Percentiles rank a stretch among this genome's conserved stretches.
These are phyloP conservation scores for Umbelopsis ramanniana DNA, from an alignment of 192 early-diverging fungal species.

Conservation along the genomic window DNA sequence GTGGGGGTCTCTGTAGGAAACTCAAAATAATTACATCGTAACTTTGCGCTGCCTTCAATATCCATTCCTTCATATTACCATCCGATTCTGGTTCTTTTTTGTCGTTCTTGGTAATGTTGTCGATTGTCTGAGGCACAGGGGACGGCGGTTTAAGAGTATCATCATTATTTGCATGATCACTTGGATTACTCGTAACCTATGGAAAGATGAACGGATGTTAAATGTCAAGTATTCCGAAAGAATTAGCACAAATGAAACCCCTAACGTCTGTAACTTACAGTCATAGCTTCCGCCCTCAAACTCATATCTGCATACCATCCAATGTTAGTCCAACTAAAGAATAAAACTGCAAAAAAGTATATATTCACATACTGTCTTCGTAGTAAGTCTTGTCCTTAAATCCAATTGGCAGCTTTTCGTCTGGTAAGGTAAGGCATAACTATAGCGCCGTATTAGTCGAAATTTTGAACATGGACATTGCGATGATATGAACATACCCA, in stretches of 20 bases:
- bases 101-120: background rate
- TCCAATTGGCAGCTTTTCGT: slow-evolving; percentile 49
- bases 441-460: slow-evolving; percentile 36
- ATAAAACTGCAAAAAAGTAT: background rate
- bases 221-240: too few species aligned
- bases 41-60: slow-evolving; percentile 28
- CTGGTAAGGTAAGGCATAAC: slow-evolving; percentile 38
- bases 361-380: slow-evolving; percentile 28
- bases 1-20: background rate
- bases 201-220: too few species aligned
- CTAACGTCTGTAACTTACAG: background rate
- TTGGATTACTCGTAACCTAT: background rate
- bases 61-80: slow-evolving; percentile 28
- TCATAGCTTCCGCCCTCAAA: slow-evolving; percentile 4
- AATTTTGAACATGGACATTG: background rate
- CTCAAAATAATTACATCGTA: slow-evolving; percentile 24
- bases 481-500: slow-evolving; percentile 47
- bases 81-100: background rate
- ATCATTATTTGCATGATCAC: background rate
- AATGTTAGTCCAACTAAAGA: too few species aligned
- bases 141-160: background rate
- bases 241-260: too few species aligned
- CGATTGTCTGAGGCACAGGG: background rate
- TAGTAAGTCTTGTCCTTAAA: slow-evolving; percentile 54
- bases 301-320: background rate